These are phyloP conservation scores for Canavalia gladiata DNA, from an alignment of 306 rosid species.

Conservation along the genomic window DNA sequence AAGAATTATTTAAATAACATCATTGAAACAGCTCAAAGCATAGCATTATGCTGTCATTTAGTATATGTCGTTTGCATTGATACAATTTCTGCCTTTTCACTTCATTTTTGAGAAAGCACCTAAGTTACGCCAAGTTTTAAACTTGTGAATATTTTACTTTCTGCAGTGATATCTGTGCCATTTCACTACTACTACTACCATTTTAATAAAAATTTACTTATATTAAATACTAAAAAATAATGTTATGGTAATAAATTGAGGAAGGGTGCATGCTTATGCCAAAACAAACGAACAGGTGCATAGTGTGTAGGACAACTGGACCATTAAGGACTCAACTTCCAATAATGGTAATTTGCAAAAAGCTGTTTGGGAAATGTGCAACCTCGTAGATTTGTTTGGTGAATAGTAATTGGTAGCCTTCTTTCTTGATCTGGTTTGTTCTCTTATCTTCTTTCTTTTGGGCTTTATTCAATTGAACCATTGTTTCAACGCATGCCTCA, in stretches of 20 bases:
- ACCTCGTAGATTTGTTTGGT: constrained; percentile 24
- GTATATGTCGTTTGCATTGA: no score
- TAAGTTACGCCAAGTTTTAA: no score
- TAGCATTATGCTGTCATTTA: no score
- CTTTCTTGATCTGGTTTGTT: neutral
- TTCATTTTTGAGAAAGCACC: no score
- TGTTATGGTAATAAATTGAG: neutral
- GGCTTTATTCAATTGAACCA: constrained; percentile 7
- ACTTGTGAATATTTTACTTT: no score
- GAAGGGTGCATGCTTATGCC: neutral
- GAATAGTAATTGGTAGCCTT: neutral
- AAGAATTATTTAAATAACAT: no score
- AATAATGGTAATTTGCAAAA: neutral
- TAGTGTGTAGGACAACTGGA: neutral
- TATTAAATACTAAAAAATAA: no score
- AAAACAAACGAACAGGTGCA: neutral
- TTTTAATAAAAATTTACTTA: no score
- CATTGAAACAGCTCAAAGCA: no score
- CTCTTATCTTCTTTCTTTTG: constrained; percentile 3
- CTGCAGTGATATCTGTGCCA: no score
- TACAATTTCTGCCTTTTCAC: no score
- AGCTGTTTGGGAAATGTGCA: constrained; percentile 23
- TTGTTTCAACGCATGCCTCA: neutral
- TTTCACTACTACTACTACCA: no score
- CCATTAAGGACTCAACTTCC: neutral